Conservation (phyloP, 2,329 filamentous ascomycete species). For the Cercospora sp. region DNA sequence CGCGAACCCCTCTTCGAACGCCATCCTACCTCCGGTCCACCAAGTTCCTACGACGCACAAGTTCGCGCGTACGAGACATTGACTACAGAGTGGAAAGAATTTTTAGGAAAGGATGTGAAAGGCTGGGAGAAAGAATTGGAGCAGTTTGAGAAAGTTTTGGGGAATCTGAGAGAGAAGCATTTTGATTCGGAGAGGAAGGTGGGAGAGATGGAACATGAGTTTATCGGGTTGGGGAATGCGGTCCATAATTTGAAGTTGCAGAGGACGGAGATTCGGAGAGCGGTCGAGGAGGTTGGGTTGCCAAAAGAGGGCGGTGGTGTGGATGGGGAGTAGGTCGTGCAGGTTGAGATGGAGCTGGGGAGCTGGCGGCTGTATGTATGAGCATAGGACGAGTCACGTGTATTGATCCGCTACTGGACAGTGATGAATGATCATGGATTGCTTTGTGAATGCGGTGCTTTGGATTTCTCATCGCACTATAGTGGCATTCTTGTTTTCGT, state of each 20-base stretch:
- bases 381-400: too few species aligned
- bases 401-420: too few species aligned
- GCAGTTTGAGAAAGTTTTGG: slow-evolving; percentile 9
- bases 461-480: not conserved
- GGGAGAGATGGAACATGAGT: slow-evolving; percentile 15
- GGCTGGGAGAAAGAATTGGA: slow-evolving; percentile 13
- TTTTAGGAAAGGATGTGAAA: slow-evolving; percentile 14
- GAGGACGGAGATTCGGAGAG: slow-evolving; percentile 5
- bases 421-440: not conserved
- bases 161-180: slow-evolving; percentile 12
- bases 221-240: slow-evolving; percentile 20
- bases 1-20: slow-evolving; percentile 20
- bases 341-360: too few species aligned
- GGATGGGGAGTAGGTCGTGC: not conserved
- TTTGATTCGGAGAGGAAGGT: slow-evolving; percentile 12
- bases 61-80: slow-evolving; percentile 9
- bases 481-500: not conserved
- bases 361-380: too few species aligned
- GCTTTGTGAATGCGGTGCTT: not conserved
- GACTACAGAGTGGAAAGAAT: slow-evolving; percentile 13
- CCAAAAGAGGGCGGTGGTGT: slow-evolving; percentile 24
- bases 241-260: slow-evolving; percentile 17
- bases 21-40: not conserved
- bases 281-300: slow-evolving; percentile 11
- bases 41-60: slow-evolving; percentile 20